Conservation (phyloP, 257 asterid species). For the Handroanthus guayacan region DNA sequence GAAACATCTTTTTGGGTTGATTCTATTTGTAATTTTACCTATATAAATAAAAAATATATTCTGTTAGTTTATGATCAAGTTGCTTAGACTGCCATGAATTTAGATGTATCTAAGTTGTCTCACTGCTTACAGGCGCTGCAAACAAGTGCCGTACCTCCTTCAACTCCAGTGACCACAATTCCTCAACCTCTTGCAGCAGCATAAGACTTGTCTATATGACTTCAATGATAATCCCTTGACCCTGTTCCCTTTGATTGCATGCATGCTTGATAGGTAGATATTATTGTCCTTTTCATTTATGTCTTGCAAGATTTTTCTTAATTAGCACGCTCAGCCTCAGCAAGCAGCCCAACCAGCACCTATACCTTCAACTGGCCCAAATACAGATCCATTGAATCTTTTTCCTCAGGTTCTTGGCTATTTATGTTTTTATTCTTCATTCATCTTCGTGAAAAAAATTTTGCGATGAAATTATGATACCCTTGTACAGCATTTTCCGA, state of each 20-base stretch:
- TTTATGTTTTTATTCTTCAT: conserved; percentile 12
- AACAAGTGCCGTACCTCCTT: conserved; percentile 51
- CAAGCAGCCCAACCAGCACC: conserved; percentile 61
- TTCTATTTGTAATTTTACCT: not conserved
- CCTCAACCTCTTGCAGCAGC: conserved; percentile 45
- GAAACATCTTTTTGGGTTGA: not conserved
- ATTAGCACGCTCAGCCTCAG: conserved; percentile 57
- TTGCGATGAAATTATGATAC: conserved; percentile 29
- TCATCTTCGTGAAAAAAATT: conserved; percentile 4
- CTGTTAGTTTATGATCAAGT: conserved; percentile 8
- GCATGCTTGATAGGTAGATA: conserved; percentile 1
- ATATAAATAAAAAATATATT: not conserved
- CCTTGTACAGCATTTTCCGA: conserved; percentile 67
- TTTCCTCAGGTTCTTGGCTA: conserved; percentile 75
- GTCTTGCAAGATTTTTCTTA: conserved; percentile 21
- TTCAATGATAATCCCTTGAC: not conserved
- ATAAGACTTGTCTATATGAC: conserved; percentile 48
- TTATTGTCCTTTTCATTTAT: not conserved
- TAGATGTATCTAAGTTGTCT: conserved; percentile 28
- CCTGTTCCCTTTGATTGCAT: conserved; percentile 8
- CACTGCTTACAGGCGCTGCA: conserved; percentile 56
- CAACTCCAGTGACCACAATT: conserved; percentile 50
- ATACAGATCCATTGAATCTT: conserved; percentile 77
- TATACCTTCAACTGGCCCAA: conserved; percentile 68
- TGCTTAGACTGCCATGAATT: conserved; percentile 8